A percentile compares a stretch with the other conserved stretches of the same genome.
Evolutionary conservation across 345 rosid species (phyloP).

Genomic region (Clarkia xantiana): DNA sequence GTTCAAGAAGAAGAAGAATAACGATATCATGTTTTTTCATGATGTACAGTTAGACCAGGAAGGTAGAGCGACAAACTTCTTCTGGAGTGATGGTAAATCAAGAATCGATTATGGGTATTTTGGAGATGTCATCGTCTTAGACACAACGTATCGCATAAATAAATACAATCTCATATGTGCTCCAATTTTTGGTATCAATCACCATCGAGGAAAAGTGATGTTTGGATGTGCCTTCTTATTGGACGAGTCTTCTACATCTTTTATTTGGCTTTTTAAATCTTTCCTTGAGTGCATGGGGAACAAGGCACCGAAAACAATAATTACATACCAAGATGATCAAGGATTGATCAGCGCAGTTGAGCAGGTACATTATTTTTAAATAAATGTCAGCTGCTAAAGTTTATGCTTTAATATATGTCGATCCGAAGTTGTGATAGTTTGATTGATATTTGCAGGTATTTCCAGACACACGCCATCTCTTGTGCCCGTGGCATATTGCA

Average conservation of each 20-base stretch:
- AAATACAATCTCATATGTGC: constrained; percentile 7
- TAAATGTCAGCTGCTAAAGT: no score
- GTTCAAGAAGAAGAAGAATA: constrained; percentile 1
- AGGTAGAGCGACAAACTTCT: constrained; percentile 6
- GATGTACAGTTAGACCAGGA: constrained; percentile 1
- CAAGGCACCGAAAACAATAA: not conserved
- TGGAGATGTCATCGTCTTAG: constrained; percentile 4
- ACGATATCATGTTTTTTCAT: constrained; percentile 2
- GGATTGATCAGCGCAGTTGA: constrained; percentile 3
- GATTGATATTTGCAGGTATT: not conserved
- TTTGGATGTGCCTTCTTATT: constrained; percentile 6
- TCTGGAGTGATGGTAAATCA: constrained; percentile 4
- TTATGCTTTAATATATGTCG: no score
- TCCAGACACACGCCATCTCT: constrained; percentile 4
- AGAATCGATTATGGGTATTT: constrained; percentile 4
- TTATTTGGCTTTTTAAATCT: constrained; percentile 1
- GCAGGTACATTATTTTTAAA: not conserved
- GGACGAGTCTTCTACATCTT: constrained; percentile 1
- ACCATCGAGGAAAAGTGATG: constrained; percentile 2
- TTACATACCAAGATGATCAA: constrained; percentile 1
- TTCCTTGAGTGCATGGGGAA: constrained; percentile 1
- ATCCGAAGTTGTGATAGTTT: not conserved
- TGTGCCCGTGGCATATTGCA: not conserved
- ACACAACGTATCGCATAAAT: constrained; percentile 2
- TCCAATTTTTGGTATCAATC: constrained; percentile 7